Base-by-base conservation (phyloP, 2,329 filamentous ascomycete species). In the Colletotrichum tanaceti region DNA sequence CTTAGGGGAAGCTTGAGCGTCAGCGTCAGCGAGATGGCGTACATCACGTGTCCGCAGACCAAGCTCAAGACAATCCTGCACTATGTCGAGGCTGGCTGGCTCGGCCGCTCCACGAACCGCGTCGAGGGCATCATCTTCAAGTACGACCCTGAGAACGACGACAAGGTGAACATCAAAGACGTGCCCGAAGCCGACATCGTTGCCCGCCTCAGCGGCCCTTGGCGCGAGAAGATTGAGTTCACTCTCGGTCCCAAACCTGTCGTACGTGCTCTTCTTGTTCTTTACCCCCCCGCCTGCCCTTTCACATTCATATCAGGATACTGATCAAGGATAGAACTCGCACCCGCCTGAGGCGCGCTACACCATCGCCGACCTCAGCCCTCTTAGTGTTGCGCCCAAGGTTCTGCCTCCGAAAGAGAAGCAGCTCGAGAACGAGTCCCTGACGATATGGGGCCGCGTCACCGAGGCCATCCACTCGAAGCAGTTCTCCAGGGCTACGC, bases 21-120 rank as follows among this genome's bases (percentile, higher is more conserved):
- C 71, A 94, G 91, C 10, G 96, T 99, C 24, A 92, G 94, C 54
- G 96, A 99, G 75, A 87, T 90, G 72, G 96, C 93, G 75, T 97
- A 92, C 78, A 87, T 98, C 69, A 94, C 90, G 46, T 99, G 96
- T 80, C 87, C 91, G n/a, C 90, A 94, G 82, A 97, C 94, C 2
- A 91, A 90, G 76, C 88, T 97, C 73, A 98, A 98, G 82, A 92
- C 91, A 20, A 97, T 99, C 71, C 82, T 99, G 54, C 91, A 97
- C 75, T 99, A 99, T 78, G 84, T 94, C 63, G 95, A 98, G 75
- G 95, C 98, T 74, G 94, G 94, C 58, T 99, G 96, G 94, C 86
- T 98, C 38, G 93, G 94, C 54, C 93, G 93, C 72, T 89, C 93
- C 22, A 95, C 97, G 74, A 97, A 98, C 80, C 94, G 91, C 76